Evolutionary conservation across 1,139 yeast species (phyloP).

Genomic region (Wickerhamomyces sp.): DNA sequence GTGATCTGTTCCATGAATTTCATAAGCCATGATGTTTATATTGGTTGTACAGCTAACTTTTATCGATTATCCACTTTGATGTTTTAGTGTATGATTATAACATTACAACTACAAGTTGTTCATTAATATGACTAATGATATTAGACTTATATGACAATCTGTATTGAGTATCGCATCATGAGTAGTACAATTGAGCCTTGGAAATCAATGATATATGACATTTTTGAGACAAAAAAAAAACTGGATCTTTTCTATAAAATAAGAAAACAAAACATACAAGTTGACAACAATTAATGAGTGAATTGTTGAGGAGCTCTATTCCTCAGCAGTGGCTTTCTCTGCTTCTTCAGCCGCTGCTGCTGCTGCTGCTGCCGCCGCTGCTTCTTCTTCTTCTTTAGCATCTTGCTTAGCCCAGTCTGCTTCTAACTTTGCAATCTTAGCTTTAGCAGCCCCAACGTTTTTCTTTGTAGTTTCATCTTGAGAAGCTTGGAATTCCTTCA

Average conservation of each 20-base stretch:
- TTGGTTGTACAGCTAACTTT: too few species aligned
- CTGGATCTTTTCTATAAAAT: too few species aligned
- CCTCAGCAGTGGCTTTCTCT: slow-evolving; percentile 5
- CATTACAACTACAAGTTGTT: too few species aligned
- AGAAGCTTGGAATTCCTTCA: slow-evolving; percentile 62
- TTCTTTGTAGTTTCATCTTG: slow-evolving; percentile 81
- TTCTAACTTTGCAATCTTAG: slow-evolving; percentile 63
- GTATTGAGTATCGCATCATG: too few species aligned
- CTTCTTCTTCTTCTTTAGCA: slow-evolving; percentile 29
- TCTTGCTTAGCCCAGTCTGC: slow-evolving; percentile 33
- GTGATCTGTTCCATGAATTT: slow-evolving; percentile 14
- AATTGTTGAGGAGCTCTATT: neutral
- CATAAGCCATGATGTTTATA: neutral
- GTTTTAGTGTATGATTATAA: too few species aligned
- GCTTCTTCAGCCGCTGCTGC: slow-evolving; percentile 7
- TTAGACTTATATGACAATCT: too few species aligned
- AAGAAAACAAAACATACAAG: too few species aligned
- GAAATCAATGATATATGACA: too few species aligned
- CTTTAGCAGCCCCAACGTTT: slow-evolving; percentile 72
- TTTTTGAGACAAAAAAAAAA: neutral
- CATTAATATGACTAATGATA: too few species aligned
- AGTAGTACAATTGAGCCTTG: too few species aligned
- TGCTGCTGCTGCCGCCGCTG: slow-evolving; percentile 6
- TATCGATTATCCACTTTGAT: too few species aligned
- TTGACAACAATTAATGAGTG: too few species aligned